Conservation (phyloP, 345 rosid genomes). For the Microthlaspi erraticum region DNA sequence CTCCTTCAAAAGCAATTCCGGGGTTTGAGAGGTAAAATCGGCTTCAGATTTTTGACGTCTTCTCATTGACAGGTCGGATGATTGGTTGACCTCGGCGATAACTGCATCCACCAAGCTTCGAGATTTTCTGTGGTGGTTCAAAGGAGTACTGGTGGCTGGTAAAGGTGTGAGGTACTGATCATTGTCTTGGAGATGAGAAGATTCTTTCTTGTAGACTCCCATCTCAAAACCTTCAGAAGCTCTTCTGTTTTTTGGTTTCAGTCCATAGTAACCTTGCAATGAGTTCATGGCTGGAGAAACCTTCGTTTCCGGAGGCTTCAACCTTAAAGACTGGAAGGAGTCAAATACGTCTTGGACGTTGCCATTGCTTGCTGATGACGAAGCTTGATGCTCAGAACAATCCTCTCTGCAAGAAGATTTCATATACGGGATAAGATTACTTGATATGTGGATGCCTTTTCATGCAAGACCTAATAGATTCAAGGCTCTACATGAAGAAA, state of each 20-base stretch:
- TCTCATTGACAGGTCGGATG: conserved; percentile 41
- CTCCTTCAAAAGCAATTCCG: conserved; percentile 63
- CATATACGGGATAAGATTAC: background rate
- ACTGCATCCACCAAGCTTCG: conserved; percentile 63
- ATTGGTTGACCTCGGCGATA: conserved; percentile 55
- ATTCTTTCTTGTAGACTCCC: conserved; percentile 43
- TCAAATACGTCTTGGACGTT: conserved; percentile 52
- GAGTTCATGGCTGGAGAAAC: conserved; percentile 83
- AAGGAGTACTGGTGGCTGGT: conserved; percentile 45
- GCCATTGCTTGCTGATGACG: conserved; percentile 37
- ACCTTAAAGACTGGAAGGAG: conserved; percentile 63
- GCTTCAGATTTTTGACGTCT: conserved; percentile 72
- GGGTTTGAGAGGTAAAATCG: conserved; percentile 48
- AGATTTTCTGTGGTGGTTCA: conserved; percentile 55
- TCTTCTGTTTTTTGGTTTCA: conserved; percentile 48
- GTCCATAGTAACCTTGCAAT: conserved; percentile 77
- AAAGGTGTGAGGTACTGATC: conserved; percentile 44
- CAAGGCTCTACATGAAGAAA: conserved; percentile 3
- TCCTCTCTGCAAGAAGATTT: conserved; percentile 56
- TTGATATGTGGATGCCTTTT: conserved; percentile 1
- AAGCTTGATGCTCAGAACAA: conserved; percentile 39
- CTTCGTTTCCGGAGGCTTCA: conserved; percentile 53
- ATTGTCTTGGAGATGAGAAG: conserved; percentile 44
- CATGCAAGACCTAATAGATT: conserved; percentile 12
- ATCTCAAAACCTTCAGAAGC: conserved; percentile 58